Conservation (phyloP, 2,329 filamentous ascomycete genomes). For the Talaromyces albobiverticillius region DNA sequence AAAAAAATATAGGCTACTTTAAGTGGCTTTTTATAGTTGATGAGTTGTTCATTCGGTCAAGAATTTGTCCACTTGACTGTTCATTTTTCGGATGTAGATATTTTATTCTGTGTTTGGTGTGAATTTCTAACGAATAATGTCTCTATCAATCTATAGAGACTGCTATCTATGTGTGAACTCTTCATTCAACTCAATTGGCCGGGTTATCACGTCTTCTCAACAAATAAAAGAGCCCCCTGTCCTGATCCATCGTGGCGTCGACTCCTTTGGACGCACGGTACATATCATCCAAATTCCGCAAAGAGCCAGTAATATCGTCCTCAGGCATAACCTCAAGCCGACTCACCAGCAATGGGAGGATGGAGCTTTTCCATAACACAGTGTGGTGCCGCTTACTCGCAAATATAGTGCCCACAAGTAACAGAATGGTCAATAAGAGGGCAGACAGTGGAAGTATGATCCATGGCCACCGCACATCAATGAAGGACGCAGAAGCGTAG, state of each 20-base stretch:
- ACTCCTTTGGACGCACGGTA: neutral
- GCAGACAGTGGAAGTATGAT: neutral
- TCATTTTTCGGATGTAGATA: no score
- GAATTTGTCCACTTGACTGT: no score
- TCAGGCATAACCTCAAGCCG: neutral
- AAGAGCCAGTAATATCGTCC: neutral
- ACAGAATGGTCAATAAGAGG: neutral
- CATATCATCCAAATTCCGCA: neutral
- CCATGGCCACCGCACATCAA: neutral
- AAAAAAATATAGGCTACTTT: no score
- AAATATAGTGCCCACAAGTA: neutral
- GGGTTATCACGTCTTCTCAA: neutral
- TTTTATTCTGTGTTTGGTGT: no score
- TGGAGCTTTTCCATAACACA: neutral
- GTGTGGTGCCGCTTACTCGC: neutral
- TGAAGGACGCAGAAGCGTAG: neutral
- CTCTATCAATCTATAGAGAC: no score
- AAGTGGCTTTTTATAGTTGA: no score
- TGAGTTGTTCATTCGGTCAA: no score
- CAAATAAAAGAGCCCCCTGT: neutral
- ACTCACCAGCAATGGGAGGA: neutral
- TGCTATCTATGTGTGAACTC: no score
- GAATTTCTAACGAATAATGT: no score
- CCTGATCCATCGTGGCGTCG: neutral
- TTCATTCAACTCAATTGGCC: no score